phyloP scores from a whole-genome alignment of 371 early-diverging fungal genomes.

The Apophysomyces sp. region DNA sequence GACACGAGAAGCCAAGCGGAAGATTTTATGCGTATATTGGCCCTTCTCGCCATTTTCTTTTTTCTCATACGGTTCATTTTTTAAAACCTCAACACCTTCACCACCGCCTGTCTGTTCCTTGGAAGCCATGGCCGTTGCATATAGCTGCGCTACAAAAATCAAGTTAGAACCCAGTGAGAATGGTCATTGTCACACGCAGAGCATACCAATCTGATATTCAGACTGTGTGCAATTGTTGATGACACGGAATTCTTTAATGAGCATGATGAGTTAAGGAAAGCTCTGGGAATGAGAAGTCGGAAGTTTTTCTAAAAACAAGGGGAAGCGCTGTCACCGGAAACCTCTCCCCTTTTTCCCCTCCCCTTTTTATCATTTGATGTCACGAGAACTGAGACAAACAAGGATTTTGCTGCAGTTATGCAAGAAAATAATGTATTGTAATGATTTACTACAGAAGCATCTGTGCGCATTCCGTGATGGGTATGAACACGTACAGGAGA shows the following conservation, averaged over 20 bases:
- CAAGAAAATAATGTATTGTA: no score
- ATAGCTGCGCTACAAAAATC: constrained; percentile 58
- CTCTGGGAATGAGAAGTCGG: neutral
- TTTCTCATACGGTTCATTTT: constrained; percentile 39
- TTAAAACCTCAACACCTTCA: constrained; percentile 42
- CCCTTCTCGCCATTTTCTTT: constrained; percentile 65
- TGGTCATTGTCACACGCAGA: neutral
- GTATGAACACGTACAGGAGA: no score
- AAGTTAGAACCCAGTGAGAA: neutral
- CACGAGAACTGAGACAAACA: neutral
- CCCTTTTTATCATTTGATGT: neutral
- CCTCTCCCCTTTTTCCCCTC: neutral
- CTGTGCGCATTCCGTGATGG: no score
- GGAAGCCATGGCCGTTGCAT: constrained; percentile 73
- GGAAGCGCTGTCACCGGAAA: neutral
- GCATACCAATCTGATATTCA: constrained; percentile 64
- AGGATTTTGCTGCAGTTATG: neutral
- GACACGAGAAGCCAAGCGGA: constrained; percentile 60
- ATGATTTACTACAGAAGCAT: no score
- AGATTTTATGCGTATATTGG: constrained; percentile 79
- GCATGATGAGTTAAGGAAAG: constrained; percentile 38
- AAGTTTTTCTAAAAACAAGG: neutral
- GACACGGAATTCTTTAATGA: constrained; percentile 71
- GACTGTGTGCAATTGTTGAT: constrained; percentile 69
- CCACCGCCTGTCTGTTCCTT: constrained; percentile 75